phyloP scores from a whole-genome alignment of 495 filamentous ascomycete species.

The Sphaerosporella brunnea region DNA sequence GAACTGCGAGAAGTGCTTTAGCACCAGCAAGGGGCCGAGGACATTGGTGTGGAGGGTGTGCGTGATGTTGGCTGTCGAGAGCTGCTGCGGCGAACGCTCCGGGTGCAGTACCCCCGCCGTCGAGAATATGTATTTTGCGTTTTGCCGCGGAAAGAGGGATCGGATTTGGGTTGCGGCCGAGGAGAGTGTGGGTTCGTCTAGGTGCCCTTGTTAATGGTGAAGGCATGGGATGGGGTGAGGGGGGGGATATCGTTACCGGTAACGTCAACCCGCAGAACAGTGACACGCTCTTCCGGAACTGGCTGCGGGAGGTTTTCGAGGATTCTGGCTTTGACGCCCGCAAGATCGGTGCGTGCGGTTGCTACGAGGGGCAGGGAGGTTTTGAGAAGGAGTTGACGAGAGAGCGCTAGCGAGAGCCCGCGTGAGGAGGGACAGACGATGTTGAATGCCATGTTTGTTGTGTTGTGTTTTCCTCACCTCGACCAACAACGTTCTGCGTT shows the following conservation, averaged over 20 bases:
- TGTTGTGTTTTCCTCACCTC: too few relatives aligned
- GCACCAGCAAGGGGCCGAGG: conserved; percentile 53
- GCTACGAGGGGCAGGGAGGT: conserved; percentile 54
- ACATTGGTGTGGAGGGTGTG: conserved; percentile 51
- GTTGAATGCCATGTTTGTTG: conserved; percentile 15
- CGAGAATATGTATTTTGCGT: conserved; percentile 51
- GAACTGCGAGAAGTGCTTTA: conserved; percentile 53
- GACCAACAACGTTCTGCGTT: too few relatives aligned
- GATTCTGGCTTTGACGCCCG: conserved; percentile 35
- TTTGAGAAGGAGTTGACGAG: conserved; percentile 44
- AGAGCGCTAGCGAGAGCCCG: conserved; percentile 56
- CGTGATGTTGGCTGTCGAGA: conserved; percentile 39
- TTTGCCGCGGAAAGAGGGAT: conserved; percentile 34
- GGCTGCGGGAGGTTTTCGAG: conserved; percentile 23
- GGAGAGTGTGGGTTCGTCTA: conserved; percentile 34
- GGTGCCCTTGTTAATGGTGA: conserved; percentile 26
- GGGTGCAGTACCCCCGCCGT: conserved; percentile 57
- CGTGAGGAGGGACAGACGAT: conserved; percentile 50
- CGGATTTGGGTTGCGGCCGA: conserved; percentile 30
- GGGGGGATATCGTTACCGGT: conserved; percentile 33
- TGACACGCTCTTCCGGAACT: conserved; percentile 23
- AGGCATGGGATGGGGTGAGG: conserved; percentile 28
- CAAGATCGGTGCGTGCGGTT: conserved; percentile 44
- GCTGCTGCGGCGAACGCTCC: conserved; percentile 50
- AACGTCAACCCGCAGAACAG: conserved; percentile 42